These are phyloP conservation scores for Phytopythium mirpurense DNA, from an alignment of 352 stramenopile species.

Conservation along the genomic window DNA sequence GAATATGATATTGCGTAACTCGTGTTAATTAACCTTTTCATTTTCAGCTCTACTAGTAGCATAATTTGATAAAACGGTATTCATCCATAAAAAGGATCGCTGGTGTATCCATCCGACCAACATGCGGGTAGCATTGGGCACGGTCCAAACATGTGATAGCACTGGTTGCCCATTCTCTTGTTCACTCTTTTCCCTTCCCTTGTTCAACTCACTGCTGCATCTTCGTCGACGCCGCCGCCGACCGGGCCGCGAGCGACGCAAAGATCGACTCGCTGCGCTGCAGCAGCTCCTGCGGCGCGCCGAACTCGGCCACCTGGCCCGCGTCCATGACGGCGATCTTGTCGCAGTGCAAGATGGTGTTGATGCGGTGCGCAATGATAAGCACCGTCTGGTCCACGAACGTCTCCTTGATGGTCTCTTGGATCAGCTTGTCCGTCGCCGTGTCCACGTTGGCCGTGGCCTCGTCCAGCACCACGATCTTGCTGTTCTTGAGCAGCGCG, in stretches of 20 bases:
- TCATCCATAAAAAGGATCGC: too few relatives aligned
- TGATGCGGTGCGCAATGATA: conserved; percentile 93
- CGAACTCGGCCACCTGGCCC: conserved; percentile 88
- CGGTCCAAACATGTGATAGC: too few relatives aligned
- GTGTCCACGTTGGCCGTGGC: conserved; percentile 90
- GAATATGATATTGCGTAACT: too few relatives aligned
- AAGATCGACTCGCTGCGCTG: conserved; percentile 73
- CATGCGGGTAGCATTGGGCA: too few relatives aligned
- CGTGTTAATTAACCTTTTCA: too few relatives aligned
- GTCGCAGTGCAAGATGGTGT: conserved; percentile 93
- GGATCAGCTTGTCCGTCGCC: conserved; percentile 55
- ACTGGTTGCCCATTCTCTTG: too few relatives aligned
- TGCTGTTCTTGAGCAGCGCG: conserved; percentile 87
- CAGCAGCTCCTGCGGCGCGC: conserved; percentile 74
- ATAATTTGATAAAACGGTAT: too few relatives aligned
- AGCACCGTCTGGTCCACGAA: conserved; percentile 89
- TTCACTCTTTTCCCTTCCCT: too few relatives aligned
- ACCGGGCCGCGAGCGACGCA: conserved; percentile 26
- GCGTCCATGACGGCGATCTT: conserved; percentile 88
- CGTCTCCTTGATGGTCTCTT: conserved; percentile 81
- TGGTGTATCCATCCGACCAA: too few relatives aligned
- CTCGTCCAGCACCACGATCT: conserved; percentile 93
- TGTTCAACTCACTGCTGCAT: neutral
- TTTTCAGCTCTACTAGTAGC: too few relatives aligned
- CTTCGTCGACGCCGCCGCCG: conserved; percentile 1